Evolutionary conservation across 805 yeast species (phyloP).

Genomic region (Blastobotrys attinorum): DNA sequence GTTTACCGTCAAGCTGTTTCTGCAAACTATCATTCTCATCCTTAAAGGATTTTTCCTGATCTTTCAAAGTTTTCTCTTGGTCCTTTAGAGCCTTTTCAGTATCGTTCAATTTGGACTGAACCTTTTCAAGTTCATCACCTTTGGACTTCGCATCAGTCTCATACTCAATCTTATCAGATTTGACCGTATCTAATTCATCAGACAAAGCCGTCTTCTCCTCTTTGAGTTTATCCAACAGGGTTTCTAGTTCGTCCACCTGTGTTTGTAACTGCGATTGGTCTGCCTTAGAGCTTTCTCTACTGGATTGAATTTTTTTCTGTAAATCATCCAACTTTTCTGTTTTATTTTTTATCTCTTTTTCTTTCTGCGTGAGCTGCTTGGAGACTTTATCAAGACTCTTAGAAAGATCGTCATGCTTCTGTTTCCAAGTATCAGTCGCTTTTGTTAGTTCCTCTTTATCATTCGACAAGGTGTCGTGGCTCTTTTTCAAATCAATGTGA

Average conservation of each 20-base stretch:
- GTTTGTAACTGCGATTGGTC: not conserved
- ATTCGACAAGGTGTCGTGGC: too few relatives aligned
- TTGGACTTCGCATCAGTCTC: too few relatives aligned
- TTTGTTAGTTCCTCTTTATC: too few relatives aligned
- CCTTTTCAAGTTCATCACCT: too few relatives aligned
- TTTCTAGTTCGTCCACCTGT: not conserved
- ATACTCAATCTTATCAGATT: too few relatives aligned
- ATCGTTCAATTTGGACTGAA: too few relatives aligned
- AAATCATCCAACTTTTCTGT: not conserved
- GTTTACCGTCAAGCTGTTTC: not conserved
- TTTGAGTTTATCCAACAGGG: not conserved
- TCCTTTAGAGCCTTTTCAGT: too few relatives aligned
- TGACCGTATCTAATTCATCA: not conserved
- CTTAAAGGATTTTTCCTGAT: not conserved
- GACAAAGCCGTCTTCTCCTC: not conserved
- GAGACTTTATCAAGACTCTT: constrained; percentile 7
- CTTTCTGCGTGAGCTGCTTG: not conserved
- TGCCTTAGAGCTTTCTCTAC: not conserved
- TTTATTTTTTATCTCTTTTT: not conserved
- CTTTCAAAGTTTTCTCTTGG: too few relatives aligned
- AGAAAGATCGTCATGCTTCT: constrained; percentile 16
- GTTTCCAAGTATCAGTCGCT: too few relatives aligned
- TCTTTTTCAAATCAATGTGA: too few relatives aligned
- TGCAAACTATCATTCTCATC: not conserved
- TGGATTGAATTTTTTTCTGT: not conserved